phyloP scores from a whole-genome alignment of 2,329 filamentous ascomycete species.

The Botrytis squamosa region DNA sequence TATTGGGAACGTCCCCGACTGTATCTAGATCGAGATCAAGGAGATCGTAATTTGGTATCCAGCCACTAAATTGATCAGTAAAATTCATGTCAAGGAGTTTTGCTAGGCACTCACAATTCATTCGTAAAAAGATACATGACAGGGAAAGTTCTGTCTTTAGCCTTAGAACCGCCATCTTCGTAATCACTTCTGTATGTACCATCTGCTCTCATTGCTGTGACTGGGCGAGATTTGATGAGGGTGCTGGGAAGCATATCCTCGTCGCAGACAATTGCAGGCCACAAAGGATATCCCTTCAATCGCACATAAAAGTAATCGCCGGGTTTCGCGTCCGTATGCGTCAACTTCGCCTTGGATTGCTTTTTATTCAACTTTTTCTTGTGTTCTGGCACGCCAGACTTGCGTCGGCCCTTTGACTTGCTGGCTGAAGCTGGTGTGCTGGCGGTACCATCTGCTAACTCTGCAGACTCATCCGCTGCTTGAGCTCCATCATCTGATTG shows the following conservation, averaged over 20 bases:
- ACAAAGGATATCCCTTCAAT: slow-evolving; percentile 90
- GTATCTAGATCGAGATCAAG: slow-evolving; percentile 72
- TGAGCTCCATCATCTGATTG: slow-evolving; percentile 36
- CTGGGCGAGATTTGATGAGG: slow-evolving; percentile 75
- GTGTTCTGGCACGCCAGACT: slow-evolving; percentile 68
- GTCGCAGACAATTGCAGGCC: slow-evolving; percentile 92
- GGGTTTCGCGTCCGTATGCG: slow-evolving; percentile 76
- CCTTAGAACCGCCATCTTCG: slow-evolving; percentile 82
- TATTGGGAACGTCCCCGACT: slow-evolving; percentile 65
- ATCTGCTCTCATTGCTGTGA: slow-evolving; percentile 77
- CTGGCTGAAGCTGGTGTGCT: slow-evolving; percentile 45
- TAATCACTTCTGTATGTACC: slow-evolving; percentile 87
- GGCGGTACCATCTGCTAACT: slow-evolving; percentile 39
- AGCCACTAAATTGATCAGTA: slow-evolving; percentile 60
- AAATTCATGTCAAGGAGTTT: slow-evolving; percentile 22
- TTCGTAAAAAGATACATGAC: slow-evolving; percentile 95
- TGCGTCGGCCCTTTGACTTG: slow-evolving; percentile 61
- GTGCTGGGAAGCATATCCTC: slow-evolving; percentile 87
- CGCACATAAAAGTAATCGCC: slow-evolving; percentile 91
- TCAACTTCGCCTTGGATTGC: slow-evolving; percentile 70
- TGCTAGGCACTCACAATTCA: slow-evolving; percentile 78
- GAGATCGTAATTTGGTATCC: slow-evolving; percentile 84
- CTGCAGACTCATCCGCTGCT: slow-evolving; percentile 32
- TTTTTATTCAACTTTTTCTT: slow-evolving; percentile 85
- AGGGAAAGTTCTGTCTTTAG: slow-evolving; percentile 81